Evolutionary conservation across 1,139 yeast genomes (phyloP), one percentile per base, ranked within the genome.

Genomic region (Yamadazyma spencermartinsiae): DNA sequence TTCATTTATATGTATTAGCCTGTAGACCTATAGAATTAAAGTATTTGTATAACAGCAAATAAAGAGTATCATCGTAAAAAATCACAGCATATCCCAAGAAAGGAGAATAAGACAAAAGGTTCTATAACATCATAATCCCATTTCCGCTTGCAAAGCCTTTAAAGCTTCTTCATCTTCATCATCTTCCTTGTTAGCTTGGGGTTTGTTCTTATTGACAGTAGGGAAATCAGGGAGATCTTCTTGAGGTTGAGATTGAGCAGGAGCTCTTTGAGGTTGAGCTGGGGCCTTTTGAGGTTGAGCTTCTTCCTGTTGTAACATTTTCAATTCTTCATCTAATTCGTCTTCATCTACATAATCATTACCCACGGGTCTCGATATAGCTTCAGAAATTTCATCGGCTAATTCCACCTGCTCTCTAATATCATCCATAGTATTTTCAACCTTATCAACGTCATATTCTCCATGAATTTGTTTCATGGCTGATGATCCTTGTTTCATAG

Each of bases 401-500:
- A 88, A 74, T 54, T 90, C 96, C 39, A 92, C 95, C 65, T 92
- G 98, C 60, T 92, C 98, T 54, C 98, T 80, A 46, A 94, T 88
- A 50, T 90, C 96, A 60, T 92, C 98, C 98, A 92, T 92, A n/a
- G 98, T 90, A 54, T 84, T 87, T 61, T 92, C 98, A 34, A 92
- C 97, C 69, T 89, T 90, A 63, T 92, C 98, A 41, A 92, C 89
- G 61, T 90, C 86, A 73, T 92, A 82, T 55, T 90, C 96, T 46
- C 90, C 92, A 61, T 92, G 98, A 56, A 92, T 92, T 56, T 86
- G 87, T 63, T 90, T 89, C 96, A 92, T 88, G 36, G 98, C 98
- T 56, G 76, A 77, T 9, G 98, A 95, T 47, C 98, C 98, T 63
- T 89, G 95, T 65, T 90, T 86, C 98, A 92, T 92, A 40, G 96